Percentiles rank a stretch among this genome's conserved stretches.
Conservation (phyloP, 306 rosid species). For the Cotoneaster glaucophyllus region DNA sequence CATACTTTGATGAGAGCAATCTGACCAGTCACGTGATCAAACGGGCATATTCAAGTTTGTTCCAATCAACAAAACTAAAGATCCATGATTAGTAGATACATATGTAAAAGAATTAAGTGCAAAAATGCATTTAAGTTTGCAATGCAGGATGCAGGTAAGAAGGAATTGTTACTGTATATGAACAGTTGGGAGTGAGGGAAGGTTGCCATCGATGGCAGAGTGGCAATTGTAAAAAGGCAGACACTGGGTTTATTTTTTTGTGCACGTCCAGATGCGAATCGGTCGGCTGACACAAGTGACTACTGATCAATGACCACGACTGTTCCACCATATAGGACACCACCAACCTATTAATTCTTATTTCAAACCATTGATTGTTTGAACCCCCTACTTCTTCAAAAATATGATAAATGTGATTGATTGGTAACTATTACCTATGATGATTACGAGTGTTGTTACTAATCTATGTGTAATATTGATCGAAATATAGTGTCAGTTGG, state of each 20-base stretch:
- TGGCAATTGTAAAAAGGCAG: neutral
- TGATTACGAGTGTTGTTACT: neutral
- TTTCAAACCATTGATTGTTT: neutral
- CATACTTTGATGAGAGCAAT: too few relatives aligned
- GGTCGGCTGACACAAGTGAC: neutral
- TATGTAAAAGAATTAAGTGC: too few relatives aligned
- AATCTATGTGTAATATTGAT: too few relatives aligned
- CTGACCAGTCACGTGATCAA: too few relatives aligned
- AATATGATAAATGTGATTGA: neutral
- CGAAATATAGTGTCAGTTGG: too few relatives aligned
- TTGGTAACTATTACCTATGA: neutral
- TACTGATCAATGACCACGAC: neutral
- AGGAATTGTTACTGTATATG: neutral
- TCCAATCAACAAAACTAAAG: too few relatives aligned
- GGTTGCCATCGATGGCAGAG: constrained; percentile 4
- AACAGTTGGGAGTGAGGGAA: neutral
- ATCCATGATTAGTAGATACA: too few relatives aligned
- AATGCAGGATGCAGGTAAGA: neutral
- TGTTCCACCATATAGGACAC: neutral
- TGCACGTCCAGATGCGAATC: neutral
- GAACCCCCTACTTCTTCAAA: neutral
- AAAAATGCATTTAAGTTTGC: neutral
- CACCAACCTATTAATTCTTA: neutral
- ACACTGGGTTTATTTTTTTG: neutral
- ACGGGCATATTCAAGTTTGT: too few relatives aligned